Conservation (phyloP, 345 rosid genomes). For the Heritiera fomes region DNA sequence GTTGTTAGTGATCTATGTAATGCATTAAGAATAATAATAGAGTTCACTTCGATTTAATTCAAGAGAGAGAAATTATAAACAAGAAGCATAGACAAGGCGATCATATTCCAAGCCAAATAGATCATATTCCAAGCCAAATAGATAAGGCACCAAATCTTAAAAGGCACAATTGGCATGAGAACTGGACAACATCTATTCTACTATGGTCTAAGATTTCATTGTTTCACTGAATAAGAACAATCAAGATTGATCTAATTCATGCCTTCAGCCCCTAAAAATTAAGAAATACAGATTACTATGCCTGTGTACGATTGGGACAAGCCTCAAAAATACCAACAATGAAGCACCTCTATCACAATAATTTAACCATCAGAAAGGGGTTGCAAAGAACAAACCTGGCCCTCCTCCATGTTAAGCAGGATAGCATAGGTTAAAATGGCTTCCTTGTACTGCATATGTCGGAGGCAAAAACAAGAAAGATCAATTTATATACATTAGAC, state of each 20-base stretch:
- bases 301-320: background rate
- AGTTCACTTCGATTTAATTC: background rate
- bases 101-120: background rate
- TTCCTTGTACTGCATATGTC: slow-evolving; percentile 75
- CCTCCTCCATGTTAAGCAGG: slow-evolving; percentile 62
- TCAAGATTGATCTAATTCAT: background rate
- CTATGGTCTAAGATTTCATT: background rate
- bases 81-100: background rate
- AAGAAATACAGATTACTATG: background rate
- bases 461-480: background rate
- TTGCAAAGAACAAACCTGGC: slow-evolving; percentile 55
- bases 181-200: background rate
- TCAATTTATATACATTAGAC: background rate
- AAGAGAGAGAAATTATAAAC: background rate
- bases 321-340: background rate
- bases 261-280: background rate
- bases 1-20: background rate
- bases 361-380: slow-evolving; percentile 9
- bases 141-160: background rate
- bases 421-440: slow-evolving; percentile 85
- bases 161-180: background rate
- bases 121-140: background rate
- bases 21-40: background rate
- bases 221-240: background rate
- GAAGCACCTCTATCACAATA: background rate